phyloP scores from a whole-genome alignment of 768 basidiomycete species.

The Fomitopsis pulvina region DNA sequence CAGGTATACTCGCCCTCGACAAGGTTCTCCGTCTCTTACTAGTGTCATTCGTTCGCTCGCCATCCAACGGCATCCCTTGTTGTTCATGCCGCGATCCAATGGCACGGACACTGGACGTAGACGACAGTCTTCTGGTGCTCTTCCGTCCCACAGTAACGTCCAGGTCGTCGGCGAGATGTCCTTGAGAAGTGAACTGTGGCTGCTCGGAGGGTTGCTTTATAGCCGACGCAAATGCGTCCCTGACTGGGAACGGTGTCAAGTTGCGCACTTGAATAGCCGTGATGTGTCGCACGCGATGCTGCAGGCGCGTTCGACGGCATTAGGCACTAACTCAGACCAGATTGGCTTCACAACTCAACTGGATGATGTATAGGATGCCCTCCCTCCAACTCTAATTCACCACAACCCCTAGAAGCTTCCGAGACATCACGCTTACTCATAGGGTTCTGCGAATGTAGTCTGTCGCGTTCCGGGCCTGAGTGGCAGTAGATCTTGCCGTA shows the following conservation, averaged over 20 bases:
- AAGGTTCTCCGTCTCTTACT: constrained; percentile 38
- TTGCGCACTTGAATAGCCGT: constrained; percentile 70
- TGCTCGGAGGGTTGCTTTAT: constrained; percentile 60
- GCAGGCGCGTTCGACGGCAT: no score
- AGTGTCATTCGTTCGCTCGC: constrained; percentile 18
- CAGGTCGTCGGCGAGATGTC: constrained; percentile 63
- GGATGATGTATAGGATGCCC: not conserved
- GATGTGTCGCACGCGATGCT: constrained; percentile 73
- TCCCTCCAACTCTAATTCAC: not conserved
- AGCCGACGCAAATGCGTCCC: constrained; percentile 73
- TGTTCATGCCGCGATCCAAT: constrained; percentile 43
- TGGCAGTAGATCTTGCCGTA: no score
- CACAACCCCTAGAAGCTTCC: not conserved
- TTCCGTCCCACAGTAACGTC: constrained; percentile 54
- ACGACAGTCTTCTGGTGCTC: constrained; percentile 55
- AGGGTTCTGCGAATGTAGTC: not conserved
- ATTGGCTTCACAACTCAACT: constrained; percentile 1
- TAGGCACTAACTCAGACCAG: no score
- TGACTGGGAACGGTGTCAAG: constrained; percentile 76
- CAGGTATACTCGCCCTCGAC: constrained; percentile 33
- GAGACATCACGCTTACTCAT: not conserved
- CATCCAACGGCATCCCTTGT: constrained; percentile 16
- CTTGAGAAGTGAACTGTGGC: constrained; percentile 50
- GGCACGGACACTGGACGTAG: constrained; percentile 45
- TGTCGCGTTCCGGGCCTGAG: not conserved